A percentile compares a stretch with the other conserved stretches of the same genome.
Evolutionary conservation across 441 rosid species (phyloP).

Genomic region (Brassica hybrid): DNA sequence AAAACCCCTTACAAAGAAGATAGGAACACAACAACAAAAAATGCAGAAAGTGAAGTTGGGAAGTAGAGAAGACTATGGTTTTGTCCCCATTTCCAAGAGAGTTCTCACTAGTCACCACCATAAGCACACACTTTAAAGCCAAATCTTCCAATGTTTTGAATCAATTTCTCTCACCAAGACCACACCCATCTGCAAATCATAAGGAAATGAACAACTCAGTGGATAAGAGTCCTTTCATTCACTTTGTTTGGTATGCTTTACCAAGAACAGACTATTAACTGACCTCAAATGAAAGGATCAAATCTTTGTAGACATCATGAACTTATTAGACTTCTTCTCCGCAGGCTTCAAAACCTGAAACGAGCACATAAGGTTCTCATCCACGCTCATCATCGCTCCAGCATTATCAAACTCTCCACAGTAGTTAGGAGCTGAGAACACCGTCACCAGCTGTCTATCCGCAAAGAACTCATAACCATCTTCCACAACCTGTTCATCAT

Average conservation of each 20-base stretch:
- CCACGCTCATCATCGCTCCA: conserved; percentile 93
- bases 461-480: conserved; percentile 97
- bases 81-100: conserved; percentile 36
- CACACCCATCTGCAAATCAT: conserved; percentile 27
- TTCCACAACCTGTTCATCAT: conserved; percentile 99
- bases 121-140: conserved; percentile 36
- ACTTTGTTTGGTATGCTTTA: neutral
- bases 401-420: conserved; percentile 97
- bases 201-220: neutral
- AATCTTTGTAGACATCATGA: conserved; percentile 65
- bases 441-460: conserved; percentile 83
- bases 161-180: conserved; percentile 7
- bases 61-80: conserved; percentile 30
- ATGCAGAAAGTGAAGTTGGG: conserved; percentile 16
- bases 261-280: conserved; percentile 15
- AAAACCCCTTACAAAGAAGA: conserved; percentile 15
- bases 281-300: conserved; percentile 42
- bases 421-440: conserved; percentile 90
- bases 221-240: too few relatives aligned
- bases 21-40: neutral
- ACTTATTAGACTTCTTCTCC: conserved; percentile 79
- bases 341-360: conserved; percentile 92
- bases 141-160: conserved; percentile 23
- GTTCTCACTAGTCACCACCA: conserved; percentile 26
- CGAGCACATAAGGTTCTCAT: conserved; percentile 82